Evolutionary conservation across 1,284 basidiomycete genomes (phyloP).

Genomic region (Cutaneotrichosporon sp.): DNA sequence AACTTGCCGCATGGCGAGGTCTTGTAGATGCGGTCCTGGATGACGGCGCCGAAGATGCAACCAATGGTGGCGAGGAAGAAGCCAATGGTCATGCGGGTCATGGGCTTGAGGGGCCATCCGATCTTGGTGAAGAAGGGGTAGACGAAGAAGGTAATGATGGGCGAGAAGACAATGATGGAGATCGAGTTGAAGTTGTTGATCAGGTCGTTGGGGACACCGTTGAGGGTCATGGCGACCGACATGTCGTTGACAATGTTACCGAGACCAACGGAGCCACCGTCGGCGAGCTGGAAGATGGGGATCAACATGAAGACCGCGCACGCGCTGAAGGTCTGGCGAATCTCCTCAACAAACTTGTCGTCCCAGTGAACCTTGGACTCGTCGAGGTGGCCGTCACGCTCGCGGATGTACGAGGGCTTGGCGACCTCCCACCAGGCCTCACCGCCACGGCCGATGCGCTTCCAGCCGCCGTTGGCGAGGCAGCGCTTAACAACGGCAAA

Average conservation of each 20-base stretch:
- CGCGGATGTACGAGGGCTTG: constrained; percentile 45
- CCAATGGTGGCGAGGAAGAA: constrained; percentile 19
- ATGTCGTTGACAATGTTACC: constrained; percentile 46
- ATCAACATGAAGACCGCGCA: constrained; percentile 51
- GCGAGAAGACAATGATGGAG: constrained; percentile 49
- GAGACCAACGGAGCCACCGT: constrained; percentile 21
- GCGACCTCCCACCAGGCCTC: constrained; percentile 49
- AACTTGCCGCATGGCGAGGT: constrained; percentile 48
- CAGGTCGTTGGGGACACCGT: constrained; percentile 52
- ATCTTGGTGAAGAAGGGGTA: constrained; percentile 49
- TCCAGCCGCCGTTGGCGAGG: constrained; percentile 19
- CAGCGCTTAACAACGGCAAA: constrained; percentile 38
- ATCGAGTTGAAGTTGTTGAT: constrained; percentile 51
- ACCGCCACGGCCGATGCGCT: constrained; percentile 25
- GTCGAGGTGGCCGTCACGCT: constrained; percentile 34
- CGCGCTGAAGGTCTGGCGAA: constrained; percentile 49
- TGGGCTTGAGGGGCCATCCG: constrained; percentile 40
- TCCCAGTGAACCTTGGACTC: constrained; percentile 49
- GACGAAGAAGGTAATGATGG: constrained; percentile 49
- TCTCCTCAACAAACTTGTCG: constrained; percentile 52
- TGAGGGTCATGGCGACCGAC: constrained; percentile 47
- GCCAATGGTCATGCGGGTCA: constrained; percentile 37
- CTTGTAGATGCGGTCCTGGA: constrained; percentile 51
- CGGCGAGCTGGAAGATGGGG: constrained; percentile 50
- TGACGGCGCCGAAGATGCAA: constrained; percentile 2